Evolutionary conservation across 2,329 filamentous ascomycete genomes (phyloP).

Genomic region (Hypoxylon sp.): DNA sequence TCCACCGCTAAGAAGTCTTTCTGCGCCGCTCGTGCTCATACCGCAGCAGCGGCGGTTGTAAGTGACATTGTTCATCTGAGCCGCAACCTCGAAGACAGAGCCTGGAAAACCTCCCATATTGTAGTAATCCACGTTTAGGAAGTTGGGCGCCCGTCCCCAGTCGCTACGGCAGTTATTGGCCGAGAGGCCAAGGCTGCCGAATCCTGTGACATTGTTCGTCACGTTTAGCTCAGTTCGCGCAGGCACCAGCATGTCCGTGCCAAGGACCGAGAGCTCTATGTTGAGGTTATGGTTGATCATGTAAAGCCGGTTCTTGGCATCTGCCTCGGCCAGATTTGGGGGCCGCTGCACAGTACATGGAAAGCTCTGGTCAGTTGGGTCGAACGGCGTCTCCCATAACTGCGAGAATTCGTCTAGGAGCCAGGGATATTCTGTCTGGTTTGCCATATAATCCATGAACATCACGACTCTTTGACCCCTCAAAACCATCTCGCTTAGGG

Average conservation of each 20-base stretch:
- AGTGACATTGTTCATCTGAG: constrained; percentile 77
- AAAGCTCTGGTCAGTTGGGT: constrained; percentile 73
- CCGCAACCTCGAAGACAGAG: constrained; percentile 82
- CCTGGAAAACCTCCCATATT: constrained; percentile 75
- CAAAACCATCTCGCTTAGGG: constrained; percentile 80
- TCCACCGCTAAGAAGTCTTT: constrained; percentile 8
- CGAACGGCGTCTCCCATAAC: constrained; percentile 92
- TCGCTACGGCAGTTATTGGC: constrained; percentile 70
- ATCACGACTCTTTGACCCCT: constrained; percentile 77
- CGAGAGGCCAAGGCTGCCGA: constrained; percentile 74
- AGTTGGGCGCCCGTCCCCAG: constrained; percentile 79
- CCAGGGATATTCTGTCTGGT: constrained; percentile 84
- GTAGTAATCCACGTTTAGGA: constrained; percentile 88
- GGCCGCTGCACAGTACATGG: constrained; percentile 85
- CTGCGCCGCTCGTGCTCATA: constrained; percentile 39
- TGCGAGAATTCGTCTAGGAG: constrained; percentile 89
- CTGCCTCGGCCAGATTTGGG: constrained; percentile 68
- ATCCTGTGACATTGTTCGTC: constrained; percentile 76
- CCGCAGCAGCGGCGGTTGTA: constrained; percentile 73
- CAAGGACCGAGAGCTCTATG: constrained; percentile 76
- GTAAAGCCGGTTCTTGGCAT: constrained; percentile 75
- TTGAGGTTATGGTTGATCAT: constrained; percentile 95
- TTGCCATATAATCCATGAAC: constrained; percentile 87
- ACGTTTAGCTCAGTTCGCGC: constrained; percentile 76
- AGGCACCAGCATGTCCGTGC: constrained; percentile 75